Percentiles rank a stretch among this genome's conserved stretches.
Evolutionary conservation across 257 asterid genomes (phyloP).

Genomic region (Fraxinus americana): DNA sequence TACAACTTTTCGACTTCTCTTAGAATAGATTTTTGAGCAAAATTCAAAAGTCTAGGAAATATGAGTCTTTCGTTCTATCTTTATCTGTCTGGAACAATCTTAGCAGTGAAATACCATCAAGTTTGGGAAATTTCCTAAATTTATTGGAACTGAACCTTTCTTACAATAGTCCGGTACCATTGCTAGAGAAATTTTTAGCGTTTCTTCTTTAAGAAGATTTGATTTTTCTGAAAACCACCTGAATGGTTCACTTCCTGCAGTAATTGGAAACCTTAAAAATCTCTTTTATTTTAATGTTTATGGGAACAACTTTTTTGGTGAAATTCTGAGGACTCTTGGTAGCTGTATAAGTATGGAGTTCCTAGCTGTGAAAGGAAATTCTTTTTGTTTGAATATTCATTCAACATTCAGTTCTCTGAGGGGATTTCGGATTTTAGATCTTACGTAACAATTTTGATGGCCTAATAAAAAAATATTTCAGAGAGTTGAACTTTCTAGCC

Average conservation of each 20-base stretch:
- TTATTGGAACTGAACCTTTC: conserved; percentile 22
- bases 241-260: conserved; percentile 27
- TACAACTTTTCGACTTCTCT: conserved; percentile 17
- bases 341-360: conserved; percentile 26
- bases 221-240: conserved; percentile 29
- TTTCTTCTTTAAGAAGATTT: conserved; percentile 20
- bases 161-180: conserved; percentile 17
- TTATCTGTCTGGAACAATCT: conserved; percentile 25
- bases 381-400: conserved; percentile 22
- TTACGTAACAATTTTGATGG: conserved; percentile 35
- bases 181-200: conserved; percentile 19
- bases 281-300: conserved; percentile 25
- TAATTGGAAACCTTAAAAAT: conserved; percentile 25
- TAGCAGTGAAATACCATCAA: conserved; percentile 20
- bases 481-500: conserved; percentile 14
- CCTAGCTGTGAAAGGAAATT: conserved; percentile 25
- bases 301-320: conserved; percentile 23
- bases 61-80: conserved; percentile 8
- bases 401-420: conserved; percentile 28
- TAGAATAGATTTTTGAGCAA: conserved; percentile 22
- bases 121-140: conserved; percentile 20
- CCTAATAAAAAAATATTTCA: conserved; percentile 24
- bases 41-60: conserved; percentile 31
- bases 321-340: conserved; percentile 25
- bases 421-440: conserved; percentile 27